phyloP scores from a whole-genome alignment of 768 basidiomycete species.

The Suillus alpinus region DNA sequence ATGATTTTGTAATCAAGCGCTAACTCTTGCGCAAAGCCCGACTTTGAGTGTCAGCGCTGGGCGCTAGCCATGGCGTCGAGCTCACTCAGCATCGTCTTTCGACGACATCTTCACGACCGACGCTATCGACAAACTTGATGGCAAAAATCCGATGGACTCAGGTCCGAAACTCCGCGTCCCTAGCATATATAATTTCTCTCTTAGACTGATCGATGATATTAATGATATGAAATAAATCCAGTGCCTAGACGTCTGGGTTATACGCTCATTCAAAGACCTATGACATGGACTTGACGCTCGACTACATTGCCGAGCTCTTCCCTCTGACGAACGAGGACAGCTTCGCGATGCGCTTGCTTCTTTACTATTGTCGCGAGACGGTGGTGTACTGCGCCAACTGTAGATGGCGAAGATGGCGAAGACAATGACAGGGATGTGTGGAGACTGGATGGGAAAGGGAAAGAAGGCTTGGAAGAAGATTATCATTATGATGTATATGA shows the following conservation, averaged over 20 bases:
- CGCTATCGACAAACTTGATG: slow-evolving; percentile 83
- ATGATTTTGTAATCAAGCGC: too few relatives aligned
- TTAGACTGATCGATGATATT: too few relatives aligned
- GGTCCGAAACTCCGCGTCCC: slow-evolving; percentile 42
- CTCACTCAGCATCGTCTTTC: slow-evolving; percentile 60
- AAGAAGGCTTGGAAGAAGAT: slow-evolving; percentile 82
- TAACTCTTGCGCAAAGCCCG: too few relatives aligned
- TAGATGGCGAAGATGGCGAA: slow-evolving; percentile 52
- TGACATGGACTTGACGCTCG: slow-evolving; percentile 90
- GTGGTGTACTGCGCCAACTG: slow-evolving; percentile 37
- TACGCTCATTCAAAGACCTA: slow-evolving; percentile 87
- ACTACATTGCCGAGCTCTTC: slow-evolving; percentile 91
- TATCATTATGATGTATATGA: slow-evolving; percentile 93
- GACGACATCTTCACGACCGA: slow-evolving; percentile 90
- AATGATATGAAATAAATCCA: too few relatives aligned
- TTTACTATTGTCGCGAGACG: slow-evolving; percentile 59
- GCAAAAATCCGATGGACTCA: slow-evolving; percentile 96
- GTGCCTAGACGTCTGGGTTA: slow-evolving; percentile 92
- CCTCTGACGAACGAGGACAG: slow-evolving; percentile 64
- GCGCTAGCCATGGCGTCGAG: too few relatives aligned
- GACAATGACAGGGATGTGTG: slow-evolving; percentile 79
- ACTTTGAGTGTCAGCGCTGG: too few relatives aligned
- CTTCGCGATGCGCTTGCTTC: slow-evolving; percentile 82
- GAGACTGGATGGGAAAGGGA: slow-evolving; percentile 81
- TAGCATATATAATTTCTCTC: slow-evolving; percentile 6